phyloP scores from a whole-genome alignment of 352 stramenopile species.

The Phytophthora syringae region DNA sequence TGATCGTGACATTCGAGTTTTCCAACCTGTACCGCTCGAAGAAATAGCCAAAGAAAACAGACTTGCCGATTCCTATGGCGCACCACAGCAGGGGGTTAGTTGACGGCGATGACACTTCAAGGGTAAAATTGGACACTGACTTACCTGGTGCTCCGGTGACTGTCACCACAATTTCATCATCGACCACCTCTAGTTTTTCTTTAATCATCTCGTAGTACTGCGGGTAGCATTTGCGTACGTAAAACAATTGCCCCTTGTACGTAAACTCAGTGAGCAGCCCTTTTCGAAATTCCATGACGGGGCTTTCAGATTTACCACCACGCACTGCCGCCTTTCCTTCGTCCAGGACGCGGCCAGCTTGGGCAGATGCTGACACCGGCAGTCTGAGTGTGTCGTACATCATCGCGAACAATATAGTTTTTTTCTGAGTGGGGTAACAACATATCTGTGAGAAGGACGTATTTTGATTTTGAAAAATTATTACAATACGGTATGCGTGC shows the following conservation, averaged over 20 bases:
- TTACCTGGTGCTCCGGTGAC: constrained; percentile 2
- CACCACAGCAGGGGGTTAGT: background rate
- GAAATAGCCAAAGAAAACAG: constrained; percentile 9
- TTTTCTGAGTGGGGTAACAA: no score
- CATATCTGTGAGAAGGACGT: no score
- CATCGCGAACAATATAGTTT: no score
- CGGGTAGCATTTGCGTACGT: background rate
- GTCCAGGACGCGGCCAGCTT: no score
- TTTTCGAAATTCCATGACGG: background rate
- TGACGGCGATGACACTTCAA: background rate
- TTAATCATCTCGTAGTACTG: background rate
- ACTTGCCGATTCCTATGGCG: constrained; percentile 12
- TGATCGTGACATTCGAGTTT: background rate
- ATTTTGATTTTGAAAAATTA: no score
- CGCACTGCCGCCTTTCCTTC: no score
- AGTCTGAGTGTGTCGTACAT: no score
- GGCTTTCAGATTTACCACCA: background rate
- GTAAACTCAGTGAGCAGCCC: background rate
- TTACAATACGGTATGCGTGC: no score
- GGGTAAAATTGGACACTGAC: background rate
- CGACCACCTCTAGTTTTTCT: no score
- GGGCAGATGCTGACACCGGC: no score
- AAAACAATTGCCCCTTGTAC: background rate
- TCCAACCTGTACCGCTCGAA: constrained; percentile 2
- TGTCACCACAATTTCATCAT: background rate